Base-by-base conservation (phyloP, 306 rosid genomes). In the Cucurbita argyrosperma region DNA sequence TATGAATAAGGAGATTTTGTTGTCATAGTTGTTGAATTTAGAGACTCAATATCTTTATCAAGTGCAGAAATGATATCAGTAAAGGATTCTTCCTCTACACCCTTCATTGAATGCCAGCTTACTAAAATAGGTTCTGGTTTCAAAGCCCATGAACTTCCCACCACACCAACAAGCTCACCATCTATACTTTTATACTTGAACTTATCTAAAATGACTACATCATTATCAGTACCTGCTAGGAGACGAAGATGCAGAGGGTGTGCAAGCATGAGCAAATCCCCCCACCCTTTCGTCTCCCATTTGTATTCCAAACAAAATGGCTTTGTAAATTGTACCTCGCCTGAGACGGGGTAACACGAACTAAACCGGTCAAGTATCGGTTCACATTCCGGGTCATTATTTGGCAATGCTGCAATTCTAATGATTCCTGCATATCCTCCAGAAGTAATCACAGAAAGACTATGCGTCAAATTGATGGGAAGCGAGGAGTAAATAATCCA, bases 141-240 rank as follows among this genome's bases (percentile, higher is more conserved):
- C 78, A 92, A 56, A 14, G 62, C 38, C 98, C 96, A 92, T 57
- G 89, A 83, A 78, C 86, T 79, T 7, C 98, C 98, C 49, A 90
- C 88, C 65, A 90, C 85, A 10, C 98, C 96, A 60, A 90, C 89
- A 72, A 92, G 93, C 2, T 90, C 96, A 10, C 98, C 98, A 80
- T 92, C 98, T 73, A 92, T 87, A 79, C 98, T 88, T 43, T 4
- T 87, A 47, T 83, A 88, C 83, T 80, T 93, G 4, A 90, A 85
- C 46, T 85, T 83, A 74, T 78, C 77, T 46, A 93, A 76, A 79
- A 90, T 61, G 8, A 80, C 81, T 11, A 77, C 74, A 52, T 81
- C 56, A 55, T 65, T 58, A 37, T 59, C 89, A 4, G 55, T 79
- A 9, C 62, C 30, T 23, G 80, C 21, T 16, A 93, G 47, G 8